These are phyloP conservation scores for Prunus mongolica DNA, from an alignment of 306 rosid genomes.

Conservation along the genomic window DNA sequence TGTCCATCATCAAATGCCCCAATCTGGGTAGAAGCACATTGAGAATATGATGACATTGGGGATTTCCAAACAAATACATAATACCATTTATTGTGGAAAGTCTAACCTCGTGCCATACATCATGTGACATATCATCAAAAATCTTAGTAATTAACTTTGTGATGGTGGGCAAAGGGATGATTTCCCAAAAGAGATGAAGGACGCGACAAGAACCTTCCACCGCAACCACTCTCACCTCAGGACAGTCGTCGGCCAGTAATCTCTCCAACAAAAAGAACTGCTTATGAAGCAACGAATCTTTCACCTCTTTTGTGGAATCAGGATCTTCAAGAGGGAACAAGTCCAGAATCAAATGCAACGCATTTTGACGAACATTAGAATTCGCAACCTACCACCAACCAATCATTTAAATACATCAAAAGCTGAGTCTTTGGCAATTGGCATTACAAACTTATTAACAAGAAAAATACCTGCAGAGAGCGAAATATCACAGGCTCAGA, in stretches of 20 bases:
- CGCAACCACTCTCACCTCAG: constrained; percentile 75
- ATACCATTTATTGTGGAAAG: constrained; percentile 72
- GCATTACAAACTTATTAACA: neutral
- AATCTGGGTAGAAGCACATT: constrained; percentile 83
- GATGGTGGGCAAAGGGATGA: constrained; percentile 74
- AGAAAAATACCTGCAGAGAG: constrained; percentile 65
- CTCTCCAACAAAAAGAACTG: constrained; percentile 79
- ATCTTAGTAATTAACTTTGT: constrained; percentile 62
- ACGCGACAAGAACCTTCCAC: constrained; percentile 88
- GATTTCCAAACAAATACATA: constrained; percentile 72
- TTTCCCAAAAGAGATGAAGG: constrained; percentile 87
- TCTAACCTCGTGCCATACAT: constrained; percentile 71
- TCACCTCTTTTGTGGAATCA: constrained; percentile 83
- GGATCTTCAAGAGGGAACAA: constrained; percentile 94
- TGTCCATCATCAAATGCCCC: constrained; percentile 70
- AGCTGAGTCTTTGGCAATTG: neutral
- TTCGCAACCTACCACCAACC: constrained; percentile 65
- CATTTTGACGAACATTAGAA: constrained; percentile 87
- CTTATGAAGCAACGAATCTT: constrained; percentile 68
- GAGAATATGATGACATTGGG: constrained; percentile 82
- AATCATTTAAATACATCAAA: neutral
- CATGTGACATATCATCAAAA: constrained; percentile 73
- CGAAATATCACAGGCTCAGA: constrained; percentile 85
- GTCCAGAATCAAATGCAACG: constrained; percentile 77
- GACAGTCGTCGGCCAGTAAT: constrained; percentile 69